Base-by-base conservation (phyloP, 2,329 filamentous ascomycete species). In the Dactylellina leptospora region DNA sequence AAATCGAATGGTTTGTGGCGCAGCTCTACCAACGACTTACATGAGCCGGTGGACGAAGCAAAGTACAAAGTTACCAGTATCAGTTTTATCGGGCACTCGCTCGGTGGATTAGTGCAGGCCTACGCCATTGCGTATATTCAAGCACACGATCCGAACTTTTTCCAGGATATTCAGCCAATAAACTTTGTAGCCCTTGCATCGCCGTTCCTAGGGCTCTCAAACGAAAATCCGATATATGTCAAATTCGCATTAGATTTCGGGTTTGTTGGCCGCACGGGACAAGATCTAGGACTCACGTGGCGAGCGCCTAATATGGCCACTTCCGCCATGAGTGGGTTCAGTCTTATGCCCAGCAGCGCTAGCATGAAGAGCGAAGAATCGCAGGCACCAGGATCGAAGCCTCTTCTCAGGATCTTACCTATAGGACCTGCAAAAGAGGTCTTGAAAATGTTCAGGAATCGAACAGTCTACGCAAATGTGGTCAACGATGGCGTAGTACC, bases 401-500 rank as follows among this genome's bases (percentile, higher is more conserved):
- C 93, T 1, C 82, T 97, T 36, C 81, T 97, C 18, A 86, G 93
- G 18, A 96, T 97, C 74, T 81, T 97, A 22, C 93, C 95, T 0
- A 96, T 91, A 5, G 93, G 93, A 0, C 93, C 93, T 13, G 95
- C 93, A 4, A 93, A 97, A 79, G 86, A 87, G 60, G 93, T 93
- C 0, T 81, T 97, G 40, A 88, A 90, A 78, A 92, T 91, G 80
- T 97, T 97, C 79, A 85, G 91, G 20, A 96, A 96, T 78, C 85
- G 93, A 13, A 97, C 95, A 0, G 84, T 97, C 0, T 97, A 97
- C 79, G 96, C 93, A 1, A 97, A 97, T 77, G 93, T 97, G 10
- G 93, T 97, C 75, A 97, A 97, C 78, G 93, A 97, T 80, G 93
- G 93, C 2, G 97, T 99, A 75, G 95, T 99, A 3, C 95, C 95